Evolutionary conservation across 1,139 yeast genomes (phyloP), one percentile per base, ranked within the genome.

Genomic region (Diutina mesorugosa): DNA sequence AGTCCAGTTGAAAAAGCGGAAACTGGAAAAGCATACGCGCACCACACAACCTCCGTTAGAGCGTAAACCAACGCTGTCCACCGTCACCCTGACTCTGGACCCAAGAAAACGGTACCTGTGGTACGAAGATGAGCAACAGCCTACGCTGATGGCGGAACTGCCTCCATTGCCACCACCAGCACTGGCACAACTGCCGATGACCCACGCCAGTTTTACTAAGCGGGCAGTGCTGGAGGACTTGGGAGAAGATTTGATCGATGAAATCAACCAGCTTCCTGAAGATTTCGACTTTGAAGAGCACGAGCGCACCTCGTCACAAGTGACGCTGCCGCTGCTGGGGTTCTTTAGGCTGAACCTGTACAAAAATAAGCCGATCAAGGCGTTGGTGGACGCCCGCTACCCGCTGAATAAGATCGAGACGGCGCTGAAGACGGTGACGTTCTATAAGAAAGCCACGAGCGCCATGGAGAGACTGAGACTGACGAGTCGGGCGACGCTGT

Each of bases 251-350:
- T 59, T 61, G 8, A 54, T 81, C 6, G 86, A 81, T 62, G 86
- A 81, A 65, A 72, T 80, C 30, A 81, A 84, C 61, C 75, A 69
- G 54, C 67, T 83, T 2, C 87, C 87, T 0, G 86, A 80, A 63
- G 87, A 83, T 61, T 82, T 68, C 62, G 83, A 81, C 56, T 81
- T 80, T 62, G 77, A 76, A 10, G 74, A 72, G 12, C 66, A 69
- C 26, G 67, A 67, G 26, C 54, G 32, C 6, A 21, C 26, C 30
- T 7, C 5, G 32, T 26, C 6, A 53, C 56, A n/a, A 16, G 45
- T 32, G n/a, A 28, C 32, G 45, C 53, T 32, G 53, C 53, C 45
- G 45, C 32, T 32, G n/a, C 53, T 32, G 53, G 18, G 53, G n/a
- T 61, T 60, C 55, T 58, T 57, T 52, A 48, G 62, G 18, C 58